Conservation (phyloP, 2,329 filamentous ascomycete species). For the Neonectria magnoliae region DNA sequence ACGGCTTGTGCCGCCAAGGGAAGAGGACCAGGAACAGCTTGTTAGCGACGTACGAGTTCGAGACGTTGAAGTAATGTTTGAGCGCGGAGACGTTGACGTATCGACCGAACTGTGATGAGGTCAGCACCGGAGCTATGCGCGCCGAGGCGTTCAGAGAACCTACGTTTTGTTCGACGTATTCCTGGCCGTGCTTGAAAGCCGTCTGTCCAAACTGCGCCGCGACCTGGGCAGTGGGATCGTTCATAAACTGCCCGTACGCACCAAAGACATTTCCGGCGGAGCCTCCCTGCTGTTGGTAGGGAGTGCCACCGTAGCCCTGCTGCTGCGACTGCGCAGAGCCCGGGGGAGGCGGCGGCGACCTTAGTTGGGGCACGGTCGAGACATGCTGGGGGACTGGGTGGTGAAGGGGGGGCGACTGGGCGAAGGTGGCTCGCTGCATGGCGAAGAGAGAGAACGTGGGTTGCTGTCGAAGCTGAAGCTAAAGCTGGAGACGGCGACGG, state of each 20-base stretch:
- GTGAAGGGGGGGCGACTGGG: conserved; percentile 91
- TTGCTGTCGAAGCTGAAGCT: conserved; percentile 29
- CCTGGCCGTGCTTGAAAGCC: conserved; percentile 89
- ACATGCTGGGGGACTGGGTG: conserved; percentile 98
- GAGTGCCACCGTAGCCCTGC: conserved; percentile 73
- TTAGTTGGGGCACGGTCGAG: conserved; percentile 94
- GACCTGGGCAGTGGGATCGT: conserved; percentile 93
- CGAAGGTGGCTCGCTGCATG: conserved; percentile 90
- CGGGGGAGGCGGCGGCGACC: conserved; percentile 88
- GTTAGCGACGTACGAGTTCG: conserved; percentile 94
- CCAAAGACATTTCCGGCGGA: conserved; percentile 66
- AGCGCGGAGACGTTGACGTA: conserved; percentile 93
- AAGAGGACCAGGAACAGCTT: conserved; percentile 95
- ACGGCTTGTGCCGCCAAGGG: conserved; percentile 97
- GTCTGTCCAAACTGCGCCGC: conserved; percentile 94
- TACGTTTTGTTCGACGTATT: conserved; percentile 96
- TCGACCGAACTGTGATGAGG: conserved; percentile 59
- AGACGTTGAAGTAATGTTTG: conserved; percentile 99
- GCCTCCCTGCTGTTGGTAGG: conserved; percentile 74
- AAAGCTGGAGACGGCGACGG: conserved; percentile 12
- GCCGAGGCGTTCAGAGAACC: conserved; percentile 42
- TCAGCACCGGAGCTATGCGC: conserved; percentile 24
- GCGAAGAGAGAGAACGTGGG: conserved; percentile 42
- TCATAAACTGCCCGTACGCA: conserved; percentile 92
- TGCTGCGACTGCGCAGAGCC: conserved; percentile 74